Evolutionary conservation across 257 asterid genomes (phyloP).

Genomic region (Fraxinus quadrangulata): DNA sequence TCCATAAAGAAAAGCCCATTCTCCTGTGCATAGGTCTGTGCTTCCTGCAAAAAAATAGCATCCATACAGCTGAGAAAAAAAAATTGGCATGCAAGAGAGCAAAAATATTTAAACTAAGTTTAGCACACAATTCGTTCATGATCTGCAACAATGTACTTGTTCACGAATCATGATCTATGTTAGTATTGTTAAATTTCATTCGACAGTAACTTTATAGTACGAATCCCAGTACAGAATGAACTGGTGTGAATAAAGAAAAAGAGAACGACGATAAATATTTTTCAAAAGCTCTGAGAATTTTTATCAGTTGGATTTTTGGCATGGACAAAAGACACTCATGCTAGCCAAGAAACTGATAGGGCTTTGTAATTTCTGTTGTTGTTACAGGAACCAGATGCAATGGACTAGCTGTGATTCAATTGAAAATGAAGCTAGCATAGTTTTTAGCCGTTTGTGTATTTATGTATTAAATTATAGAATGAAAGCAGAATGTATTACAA

Average conservation of each 20-base stretch:
- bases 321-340: background rate
- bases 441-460: too few species aligned
- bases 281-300: too few species aligned
- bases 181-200: too few species aligned
- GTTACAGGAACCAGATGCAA: background rate
- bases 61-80: background rate
- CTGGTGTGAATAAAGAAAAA: too few species aligned
- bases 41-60: conserved; percentile 48
- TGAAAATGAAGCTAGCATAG: background rate
- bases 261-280: too few species aligned
- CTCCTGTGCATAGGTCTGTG: conserved; percentile 60
- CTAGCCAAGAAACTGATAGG: background rate
- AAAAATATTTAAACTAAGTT: background rate
- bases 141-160: background rate
- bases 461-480: too few species aligned
- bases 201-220: too few species aligned
- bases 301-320: background rate
- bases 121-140: background rate
- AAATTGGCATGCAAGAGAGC: too few species aligned
- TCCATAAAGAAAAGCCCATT: conserved; percentile 76
- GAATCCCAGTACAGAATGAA: too few species aligned
- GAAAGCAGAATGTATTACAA: too few species aligned
- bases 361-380: background rate
- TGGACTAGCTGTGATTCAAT: too few species aligned
- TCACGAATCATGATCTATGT: too few species aligned